Evolutionary conservation across 73 alveolate genomes (phyloP), one percentile per base, ranked within the genome.

Genomic region (Diophrys appendiculata): DNA sequence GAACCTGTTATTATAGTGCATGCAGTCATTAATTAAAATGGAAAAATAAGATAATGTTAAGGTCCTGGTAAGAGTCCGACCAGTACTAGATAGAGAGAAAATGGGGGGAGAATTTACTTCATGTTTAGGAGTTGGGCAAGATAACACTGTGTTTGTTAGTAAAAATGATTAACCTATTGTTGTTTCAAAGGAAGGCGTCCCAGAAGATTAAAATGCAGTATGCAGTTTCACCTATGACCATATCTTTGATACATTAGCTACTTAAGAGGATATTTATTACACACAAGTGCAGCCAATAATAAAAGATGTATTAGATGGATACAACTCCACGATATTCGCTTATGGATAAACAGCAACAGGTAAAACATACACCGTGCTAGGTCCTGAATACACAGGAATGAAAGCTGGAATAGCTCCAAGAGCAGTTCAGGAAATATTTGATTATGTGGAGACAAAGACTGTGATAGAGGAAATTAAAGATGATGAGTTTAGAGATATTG

Each of bases 271-370:
- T 55, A 64, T 91, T 29, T 91, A 86, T 76, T 87, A 88, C 69
- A 71, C 56, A 18, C 73, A 88, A 27, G 93, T 86, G 28, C 77
- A 82, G 69, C 91, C 89, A 11, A 74, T 86, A 2, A 81, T 89
- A 34, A 77, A 77, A 29, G 74, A 90, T 22, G 73, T 84, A 54
- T 56, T 91, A 65, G 85, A 82, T 60, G 98, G 98, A 0, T 91
- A 91, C 78, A 94, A 95, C 80, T 95, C 95, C 52, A 91, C 98
- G n/a, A 81, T 95, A n/a, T 95, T 95, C 89, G 92, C 98, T n/a
- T 95, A 95, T 68, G 99, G 99, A 23, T 90, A 95, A 82, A 95
- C 99, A 25, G 99, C 98, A 26, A 90, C 98, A 33, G 99, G 99
- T 8, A 95, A 95, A 70, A 95, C 99, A 22, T 93, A 90, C 89